Percentiles rank a stretch among this genome's conserved stretches.
Conservation (phyloP, 2,329 filamentous ascomycete species). For the Trichophyton mentagrophytes region DNA sequence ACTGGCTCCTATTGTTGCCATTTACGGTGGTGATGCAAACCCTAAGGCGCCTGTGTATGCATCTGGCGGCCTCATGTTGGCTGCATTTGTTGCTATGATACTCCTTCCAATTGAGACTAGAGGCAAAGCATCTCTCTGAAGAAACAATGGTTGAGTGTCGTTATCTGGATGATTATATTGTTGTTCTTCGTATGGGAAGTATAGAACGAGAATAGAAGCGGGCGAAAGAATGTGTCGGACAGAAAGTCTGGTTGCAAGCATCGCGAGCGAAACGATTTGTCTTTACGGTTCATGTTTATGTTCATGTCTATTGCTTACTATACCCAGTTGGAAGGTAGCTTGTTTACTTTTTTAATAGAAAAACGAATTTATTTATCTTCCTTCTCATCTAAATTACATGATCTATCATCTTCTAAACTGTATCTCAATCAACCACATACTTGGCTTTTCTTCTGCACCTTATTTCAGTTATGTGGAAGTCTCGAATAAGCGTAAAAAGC, state of each 20-base stretch:
- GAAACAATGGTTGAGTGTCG: constrained; percentile 47
- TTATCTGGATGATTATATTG: background rate
- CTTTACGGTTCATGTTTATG: background rate
- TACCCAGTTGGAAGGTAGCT: background rate
- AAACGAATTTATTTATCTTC: background rate
- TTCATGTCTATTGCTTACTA: background rate
- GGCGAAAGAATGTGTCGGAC: background rate
- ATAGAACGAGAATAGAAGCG: background rate
- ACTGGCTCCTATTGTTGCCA: constrained; percentile 34
- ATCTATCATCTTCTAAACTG: background rate
- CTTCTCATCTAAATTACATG: background rate
- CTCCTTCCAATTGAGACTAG: constrained; percentile 36
- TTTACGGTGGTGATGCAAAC: constrained; percentile 27
- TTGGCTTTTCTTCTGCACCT: background rate
- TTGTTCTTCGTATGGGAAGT: background rate
- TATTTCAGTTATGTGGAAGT: background rate
- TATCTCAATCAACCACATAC: too few relatives aligned
- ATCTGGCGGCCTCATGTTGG: constrained; percentile 32
- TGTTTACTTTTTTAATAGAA: background rate
- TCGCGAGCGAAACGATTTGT: background rate
- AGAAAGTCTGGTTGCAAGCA: background rate
- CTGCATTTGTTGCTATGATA: constrained; percentile 35
- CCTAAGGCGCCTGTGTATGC: constrained; percentile 36
- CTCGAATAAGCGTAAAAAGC: too few relatives aligned
- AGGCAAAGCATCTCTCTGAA: constrained; percentile 31